Conservation (phyloP, 345 rosid genomes). For the Cardamine resedifolia region DNA sequence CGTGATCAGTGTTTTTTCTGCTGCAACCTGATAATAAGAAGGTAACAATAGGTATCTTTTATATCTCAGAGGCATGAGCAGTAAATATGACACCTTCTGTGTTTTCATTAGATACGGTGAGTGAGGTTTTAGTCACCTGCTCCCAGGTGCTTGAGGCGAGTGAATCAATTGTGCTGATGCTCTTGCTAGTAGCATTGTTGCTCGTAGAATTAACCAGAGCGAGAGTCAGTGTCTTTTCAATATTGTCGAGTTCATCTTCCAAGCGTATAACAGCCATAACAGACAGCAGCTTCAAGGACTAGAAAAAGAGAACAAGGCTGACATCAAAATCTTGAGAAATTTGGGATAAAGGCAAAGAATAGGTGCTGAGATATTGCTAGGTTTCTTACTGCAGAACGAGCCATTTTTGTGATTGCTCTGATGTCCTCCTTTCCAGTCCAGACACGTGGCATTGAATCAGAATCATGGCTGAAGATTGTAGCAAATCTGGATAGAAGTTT, state of each 20-base stretch:
- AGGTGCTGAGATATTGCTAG: constrained; percentile 17
- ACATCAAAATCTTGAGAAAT: constrained; percentile 15
- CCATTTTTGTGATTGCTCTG: constrained; percentile 85
- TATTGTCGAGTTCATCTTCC: constrained; percentile 69
- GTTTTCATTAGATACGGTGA: neutral
- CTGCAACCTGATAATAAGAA: constrained; percentile 56
- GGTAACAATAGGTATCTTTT: neutral
- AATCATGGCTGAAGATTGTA: constrained; percentile 81
- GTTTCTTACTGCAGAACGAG: constrained; percentile 77
- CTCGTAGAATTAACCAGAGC: constrained; percentile 57
- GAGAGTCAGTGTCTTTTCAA: constrained; percentile 60
- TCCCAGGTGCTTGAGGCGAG: constrained; percentile 96
- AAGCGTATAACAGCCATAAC: constrained; percentile 83
- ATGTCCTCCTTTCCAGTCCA: constrained; percentile 99
- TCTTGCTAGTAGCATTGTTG: constrained; percentile 50
- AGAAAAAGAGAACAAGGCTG: constrained; percentile 22
- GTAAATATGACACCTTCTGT: neutral
- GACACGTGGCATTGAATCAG: constrained; percentile 97
- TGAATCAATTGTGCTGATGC: constrained; percentile 61
- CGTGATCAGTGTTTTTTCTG: constrained; percentile 81
- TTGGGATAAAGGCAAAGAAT: neutral
- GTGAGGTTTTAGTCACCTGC: constrained; percentile 53
- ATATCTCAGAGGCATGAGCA: constrained; percentile 8
- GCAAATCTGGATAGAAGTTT: constrained; percentile 64
- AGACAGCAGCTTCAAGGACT: constrained; percentile 91